Percentiles rank a stretch among this genome's conserved stretches.
phyloP scores from a whole-genome alignment of 1,284 basidiomycete genomes.

The Cystobasidium sp. region DNA sequence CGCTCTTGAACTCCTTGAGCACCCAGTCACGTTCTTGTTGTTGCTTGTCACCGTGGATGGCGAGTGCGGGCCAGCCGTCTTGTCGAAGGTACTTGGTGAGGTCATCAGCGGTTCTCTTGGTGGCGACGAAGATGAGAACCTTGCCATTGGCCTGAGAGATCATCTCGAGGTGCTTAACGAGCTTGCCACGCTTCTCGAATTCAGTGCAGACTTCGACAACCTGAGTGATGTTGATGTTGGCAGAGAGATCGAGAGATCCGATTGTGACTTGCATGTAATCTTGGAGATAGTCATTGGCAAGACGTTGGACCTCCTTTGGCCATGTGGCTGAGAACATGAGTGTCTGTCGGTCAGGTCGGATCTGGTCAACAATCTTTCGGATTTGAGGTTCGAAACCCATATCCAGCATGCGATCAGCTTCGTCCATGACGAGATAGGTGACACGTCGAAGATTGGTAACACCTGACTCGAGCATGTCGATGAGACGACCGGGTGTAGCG shows the following conservation, averaged over 20 bases:
- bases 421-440: constrained; percentile 98
- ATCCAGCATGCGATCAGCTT: constrained; percentile 97
- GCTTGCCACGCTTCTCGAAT: constrained; percentile 93
- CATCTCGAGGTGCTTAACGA: constrained; percentile 96
- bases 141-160: constrained; percentile 97
- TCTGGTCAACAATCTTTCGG: constrained; percentile 92
- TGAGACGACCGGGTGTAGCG: constrained; percentile 85
- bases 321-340: constrained; percentile 92
- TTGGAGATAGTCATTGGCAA: constrained; percentile 92
- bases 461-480: constrained; percentile 92
- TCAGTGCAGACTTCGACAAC: constrained; percentile 96
- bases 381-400: constrained; percentile 99
- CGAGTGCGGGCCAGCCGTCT: constrained; percentile 98
- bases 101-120: constrained; percentile 96
- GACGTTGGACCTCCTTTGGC: constrained; percentile 98
- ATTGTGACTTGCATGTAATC: constrained; percentile 99
- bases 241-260: constrained; percentile 96
- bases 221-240: constrained; percentile 97
- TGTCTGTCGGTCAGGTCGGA: constrained; percentile 56
- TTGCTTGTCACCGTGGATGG: constrained; percentile 98
- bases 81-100: constrained; percentile 95
- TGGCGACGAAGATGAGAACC: constrained; percentile 97
- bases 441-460: constrained; percentile 95
- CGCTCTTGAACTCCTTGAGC: constrained; percentile 95
- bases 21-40: constrained; percentile 96